phyloP scores from a whole-genome alignment of 2,329 filamentous ascomycete genomes.

The Penicillium fuscoglaucum region DNA sequence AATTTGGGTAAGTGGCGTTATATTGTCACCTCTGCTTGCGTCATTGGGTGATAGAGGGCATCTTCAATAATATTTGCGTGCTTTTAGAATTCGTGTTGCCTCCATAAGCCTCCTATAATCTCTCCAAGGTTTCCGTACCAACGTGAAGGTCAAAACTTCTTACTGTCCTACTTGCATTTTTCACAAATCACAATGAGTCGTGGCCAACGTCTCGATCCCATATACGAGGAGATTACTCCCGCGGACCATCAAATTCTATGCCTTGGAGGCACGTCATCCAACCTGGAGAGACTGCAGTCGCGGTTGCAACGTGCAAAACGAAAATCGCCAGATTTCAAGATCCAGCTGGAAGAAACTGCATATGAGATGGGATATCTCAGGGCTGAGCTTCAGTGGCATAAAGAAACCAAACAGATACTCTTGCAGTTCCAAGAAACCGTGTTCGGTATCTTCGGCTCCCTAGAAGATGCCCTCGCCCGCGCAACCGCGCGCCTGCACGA shows the following conservation, averaged over 20 bases:
- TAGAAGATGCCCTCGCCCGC: conserved; percentile 13
- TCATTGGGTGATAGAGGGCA: neutral
- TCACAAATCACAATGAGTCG: neutral
- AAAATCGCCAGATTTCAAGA: neutral
- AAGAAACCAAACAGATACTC: conserved; percentile 20
- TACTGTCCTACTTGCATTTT: neutral
- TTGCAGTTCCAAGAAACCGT: conserved; percentile 14
- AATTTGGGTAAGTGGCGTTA: neutral
- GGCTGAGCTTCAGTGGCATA: conserved; percentile 20
- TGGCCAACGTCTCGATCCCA: conserved; percentile 8
- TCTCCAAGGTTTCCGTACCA: neutral
- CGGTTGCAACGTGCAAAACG: conserved; percentile 9
- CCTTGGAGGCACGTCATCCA: conserved; percentile 16
- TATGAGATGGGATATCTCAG: conserved; percentile 20
- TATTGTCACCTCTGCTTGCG: neutral
- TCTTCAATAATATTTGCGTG: neutral
- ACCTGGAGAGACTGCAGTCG: conserved; percentile 18
- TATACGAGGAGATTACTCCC: conserved; percentile 18
- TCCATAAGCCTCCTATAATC: neutral
- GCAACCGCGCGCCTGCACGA: conserved; percentile 8
- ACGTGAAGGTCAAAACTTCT: neutral
- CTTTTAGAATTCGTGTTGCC: neutral
- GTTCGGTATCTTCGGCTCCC: conserved; percentile 5
- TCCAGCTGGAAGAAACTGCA: conserved; percentile 9
- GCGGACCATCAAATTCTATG: conserved; percentile 15